Base-by-base conservation (phyloP, 179 eudicot genomes). In the Beta lomatogona region DNA sequence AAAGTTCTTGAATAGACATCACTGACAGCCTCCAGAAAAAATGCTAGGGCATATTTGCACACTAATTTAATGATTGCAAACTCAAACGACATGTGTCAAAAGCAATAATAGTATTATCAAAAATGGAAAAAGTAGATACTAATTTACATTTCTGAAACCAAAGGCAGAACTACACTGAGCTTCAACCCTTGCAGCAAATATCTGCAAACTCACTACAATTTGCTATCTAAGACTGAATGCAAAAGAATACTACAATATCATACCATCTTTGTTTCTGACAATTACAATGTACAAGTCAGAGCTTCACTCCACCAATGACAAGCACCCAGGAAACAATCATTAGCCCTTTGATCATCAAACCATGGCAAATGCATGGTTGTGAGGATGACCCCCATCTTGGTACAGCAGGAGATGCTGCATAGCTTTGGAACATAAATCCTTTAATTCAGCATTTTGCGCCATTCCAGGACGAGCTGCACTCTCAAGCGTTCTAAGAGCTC, bases 361-460 rank as follows among this genome's bases (percentile, higher is more conserved):
- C 22, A 58, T 45, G 71, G 76, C 83, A 80, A 80, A 87, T 31
- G 77, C 53, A 70, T 85, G 89, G 78, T 67, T 83, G 63, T 88
- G 91, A 21, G 87, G 75, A 80, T 83, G 92, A 77, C 71, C 82
- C 54, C 88, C 92, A 46, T 89, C 88, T 82, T 92, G 93, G 68
- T 88, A 91, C 44, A 92, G 82, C 77, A 86, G 84, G 60, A 92
- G 94, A 18, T 87, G 88, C 70, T 91, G 87, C 77, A 91, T 54
- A 18, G 97, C 92, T 77, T 68, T 90, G 15, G 79, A 84, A 71
- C 88, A 83, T 61, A 88, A 65, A 4, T 91, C 92, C 70, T 73
- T 86, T 74, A 86, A 19, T 19, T 87, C 88, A 50, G 91, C 86
- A 72, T 88, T 72, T 71, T 88, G 91, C 41, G 86, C 83, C 79